Evolutionary conservation across 495 filamentous ascomycete genomes (phyloP), one percentile per base, ranked within the genome.

Genomic region (Sordaria brevicollis): DNA sequence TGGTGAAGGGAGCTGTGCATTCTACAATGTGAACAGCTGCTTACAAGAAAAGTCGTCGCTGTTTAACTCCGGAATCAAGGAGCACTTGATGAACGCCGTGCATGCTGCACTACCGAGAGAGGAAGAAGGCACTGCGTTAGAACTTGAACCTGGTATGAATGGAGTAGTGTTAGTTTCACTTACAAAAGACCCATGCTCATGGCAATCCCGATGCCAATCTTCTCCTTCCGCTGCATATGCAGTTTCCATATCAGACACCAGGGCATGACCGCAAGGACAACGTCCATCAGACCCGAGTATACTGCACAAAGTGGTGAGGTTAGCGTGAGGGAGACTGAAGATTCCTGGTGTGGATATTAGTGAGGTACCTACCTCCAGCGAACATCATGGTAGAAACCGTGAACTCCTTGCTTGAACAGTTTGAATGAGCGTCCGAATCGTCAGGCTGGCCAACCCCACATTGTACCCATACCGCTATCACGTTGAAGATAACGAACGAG

Each of bases 171-270:
- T 25, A 3, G 36, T n/a, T 15, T 4, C 11, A 74, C 81, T 66
- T 68, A 82, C 80, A 81, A 79, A 15, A 81, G 68, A 6, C 80
- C 80, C 75, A 82, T 78, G 54, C 77, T 79, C 80, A 82, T 82
- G 5, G 77, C 80, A 21, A 81, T 5, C 13, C 69, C 75, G 15
- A 82, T 75, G 5, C 80, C 80, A 54, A 81, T 67, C 73, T 78
- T 79, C 71, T 81, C 80, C 34, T 77, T 77, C 43, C 41, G 76
- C 54, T 72, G 74, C 74, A 82, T 79, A 49, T 77, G 73, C 33
- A 79, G 70, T 7, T 67, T 72, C 74, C 75, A 78, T 2, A 82
- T 71, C 11, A 81, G 72, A 21, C 57, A 69, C 80, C 81, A 82
- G 1, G 79, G 80, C 10, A 81, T 65, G 25, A 78, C 7, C 2